phyloP scores from a whole-genome alignment of 2,329 filamentous ascomycete species.

The Pseudogymnoascus sp. region DNA sequence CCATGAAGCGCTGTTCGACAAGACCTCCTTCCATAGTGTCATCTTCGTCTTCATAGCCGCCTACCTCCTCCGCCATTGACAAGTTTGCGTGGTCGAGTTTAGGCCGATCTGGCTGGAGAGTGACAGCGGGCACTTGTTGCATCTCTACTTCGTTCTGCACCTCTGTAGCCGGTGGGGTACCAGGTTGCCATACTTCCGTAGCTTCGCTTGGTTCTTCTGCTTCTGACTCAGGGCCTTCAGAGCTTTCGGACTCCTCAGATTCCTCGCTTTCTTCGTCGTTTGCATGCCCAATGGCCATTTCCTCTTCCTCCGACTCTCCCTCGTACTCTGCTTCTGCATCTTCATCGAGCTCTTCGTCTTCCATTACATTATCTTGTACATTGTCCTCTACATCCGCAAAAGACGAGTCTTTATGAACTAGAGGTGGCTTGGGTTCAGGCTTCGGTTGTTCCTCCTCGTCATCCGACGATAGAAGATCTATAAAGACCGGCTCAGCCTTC shows the following conservation, averaged over 20 bases:
- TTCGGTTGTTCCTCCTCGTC: slow-evolving; percentile 22
- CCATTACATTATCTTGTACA: neutral
- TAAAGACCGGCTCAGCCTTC: slow-evolving; percentile 20
- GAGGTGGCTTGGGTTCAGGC: neutral
- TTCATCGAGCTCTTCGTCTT: slow-evolving; percentile 1
- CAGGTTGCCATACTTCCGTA: neutral
- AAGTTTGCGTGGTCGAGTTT: neutral
- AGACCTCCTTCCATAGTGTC: neutral
- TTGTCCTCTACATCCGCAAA: neutral
- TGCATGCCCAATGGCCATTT: slow-evolving; percentile 8
- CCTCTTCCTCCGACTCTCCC: slow-evolving; percentile 1
- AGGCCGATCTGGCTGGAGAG: neutral
- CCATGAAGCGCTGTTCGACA: slow-evolving; percentile 11
- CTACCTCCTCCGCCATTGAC: neutral
- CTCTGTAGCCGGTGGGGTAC: neutral
- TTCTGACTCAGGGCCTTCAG: neutral
- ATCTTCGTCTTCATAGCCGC: neutral
- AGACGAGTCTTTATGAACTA: neutral
- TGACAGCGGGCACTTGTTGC: neutral
- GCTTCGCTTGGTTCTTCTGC: neutral
- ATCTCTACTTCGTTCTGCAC: neutral
- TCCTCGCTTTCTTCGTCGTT: slow-evolving; percentile 11
- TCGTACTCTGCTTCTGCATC: neutral
- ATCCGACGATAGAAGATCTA: slow-evolving; percentile 28
- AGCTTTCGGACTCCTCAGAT: slow-evolving; percentile 2